These are phyloP conservation scores for Suillus brevipes DNA, from an alignment of 768 basidiomycete genomes.

Conservation along the genomic window DNA sequence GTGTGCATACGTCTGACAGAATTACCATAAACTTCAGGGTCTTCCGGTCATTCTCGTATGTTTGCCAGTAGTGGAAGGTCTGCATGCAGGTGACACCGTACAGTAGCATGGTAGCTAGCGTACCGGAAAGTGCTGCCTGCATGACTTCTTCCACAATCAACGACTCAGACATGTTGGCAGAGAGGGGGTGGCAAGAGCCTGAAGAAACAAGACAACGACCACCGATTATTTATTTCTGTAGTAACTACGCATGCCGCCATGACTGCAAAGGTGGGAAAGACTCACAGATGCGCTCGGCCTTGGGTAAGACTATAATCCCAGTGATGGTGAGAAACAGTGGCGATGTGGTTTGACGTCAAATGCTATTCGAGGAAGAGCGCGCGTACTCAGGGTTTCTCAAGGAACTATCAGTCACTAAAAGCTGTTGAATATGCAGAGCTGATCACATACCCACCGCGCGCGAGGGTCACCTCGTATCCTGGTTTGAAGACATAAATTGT, in stretches of 20 bases:
- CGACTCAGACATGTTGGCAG: constrained; percentile 7
- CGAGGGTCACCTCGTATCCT: too few species aligned
- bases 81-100: constrained; percentile 21
- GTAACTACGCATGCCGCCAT: background rate
- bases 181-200: background rate
- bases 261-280: background rate
- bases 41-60: constrained; percentile 10
- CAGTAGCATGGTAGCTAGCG: constrained; percentile 12
- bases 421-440: too few species aligned
- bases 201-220: background rate
- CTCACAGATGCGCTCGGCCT: background rate
- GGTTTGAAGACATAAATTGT: too few species aligned
- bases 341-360: background rate
- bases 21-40: constrained; percentile 8
- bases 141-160: constrained; percentile 7
- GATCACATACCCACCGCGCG: background rate
- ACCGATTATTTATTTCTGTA: background rate
- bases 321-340: background rate
- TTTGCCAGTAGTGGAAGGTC: constrained; percentile 13
- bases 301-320: too few species aligned
- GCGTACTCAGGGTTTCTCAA: background rate
- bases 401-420: too few species aligned
- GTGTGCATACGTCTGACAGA: background rate
- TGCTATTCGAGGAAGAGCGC: too few species aligned
- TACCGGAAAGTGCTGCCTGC: constrained; percentile 15